Evolutionary conservation across 177 flowering plant genomes (phyloP).

Genomic region (Vitis hybrid): DNA sequence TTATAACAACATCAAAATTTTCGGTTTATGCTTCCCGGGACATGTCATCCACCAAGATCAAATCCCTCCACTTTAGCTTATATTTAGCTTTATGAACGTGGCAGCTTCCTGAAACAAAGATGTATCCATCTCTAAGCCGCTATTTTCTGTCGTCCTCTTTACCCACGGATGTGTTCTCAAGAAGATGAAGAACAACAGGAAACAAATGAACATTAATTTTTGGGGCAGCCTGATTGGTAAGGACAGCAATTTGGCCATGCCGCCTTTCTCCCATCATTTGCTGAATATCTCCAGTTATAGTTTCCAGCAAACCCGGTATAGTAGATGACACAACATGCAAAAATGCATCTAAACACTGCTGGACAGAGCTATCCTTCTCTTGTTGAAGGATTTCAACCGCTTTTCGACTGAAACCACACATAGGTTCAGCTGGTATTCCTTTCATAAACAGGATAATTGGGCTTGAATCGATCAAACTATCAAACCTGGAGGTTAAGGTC

Average conservation of each 20-base stretch:
- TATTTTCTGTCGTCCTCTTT: no score
- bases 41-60: no score
- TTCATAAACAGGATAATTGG: conserved; percentile 92
- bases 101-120: no score
- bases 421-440: conserved; percentile 85
- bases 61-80: no score
- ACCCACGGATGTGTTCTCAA: conserved; percentile 52
- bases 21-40: no score
- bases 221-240: conserved; percentile 52
- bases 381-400: conserved; percentile 81
- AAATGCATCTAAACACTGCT: conserved; percentile 68
- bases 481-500: conserved; percentile 45
- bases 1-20: no score
- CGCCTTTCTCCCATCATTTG: conserved; percentile 78
- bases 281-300: conserved; percentile 73
- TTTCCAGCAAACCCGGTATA: conserved; percentile 74
- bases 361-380: conserved; percentile 73
- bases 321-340: conserved; percentile 57
- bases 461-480: conserved; percentile 51
- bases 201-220: conserved; percentile 68
- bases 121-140: no score
- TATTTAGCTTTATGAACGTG: no score
- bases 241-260: conserved; percentile 58
- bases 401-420: conserved; percentile 85
- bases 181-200: conserved; percentile 88